phyloP scores from a whole-genome alignment of 1,139 yeast genomes.

The Kurtzmaniella quercitrusa region DNA sequence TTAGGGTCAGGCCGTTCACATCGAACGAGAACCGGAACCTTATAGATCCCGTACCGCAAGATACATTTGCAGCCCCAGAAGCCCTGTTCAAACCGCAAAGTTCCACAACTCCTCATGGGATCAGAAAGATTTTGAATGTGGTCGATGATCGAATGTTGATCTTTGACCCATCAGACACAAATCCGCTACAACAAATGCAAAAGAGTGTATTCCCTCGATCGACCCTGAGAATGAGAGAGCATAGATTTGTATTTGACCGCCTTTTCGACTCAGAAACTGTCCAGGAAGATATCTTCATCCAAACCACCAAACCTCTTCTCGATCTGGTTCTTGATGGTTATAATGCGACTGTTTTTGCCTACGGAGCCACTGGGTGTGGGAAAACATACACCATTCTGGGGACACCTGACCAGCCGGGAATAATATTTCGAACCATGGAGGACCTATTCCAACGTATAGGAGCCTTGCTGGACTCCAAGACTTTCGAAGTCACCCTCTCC shows the following conservation, averaged over 20 bases:
- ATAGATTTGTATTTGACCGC: slow-evolving; percentile 76
- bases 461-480: slow-evolving; percentile 47
- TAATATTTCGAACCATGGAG: slow-evolving; percentile 73
- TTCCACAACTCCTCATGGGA: slow-evolving; percentile 42
- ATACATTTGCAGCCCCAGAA: slow-evolving; percentile 49
- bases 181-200: slow-evolving; percentile 61
- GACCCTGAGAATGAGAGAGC: slow-evolving; percentile 61
- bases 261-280: slow-evolving; percentile 62
- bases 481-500: slow-evolving; percentile 60
- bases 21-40: slow-evolving; percentile 47
- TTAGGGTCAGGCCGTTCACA: slow-evolving; percentile 84
- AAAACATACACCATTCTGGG: slow-evolving; percentile 91
- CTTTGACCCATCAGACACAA: slow-evolving; percentile 83
- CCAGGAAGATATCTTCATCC: slow-evolving; percentile 64
- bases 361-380: slow-evolving; percentile 99
- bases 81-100: slow-evolving; percentile 40
- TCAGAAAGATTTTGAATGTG: slow-evolving; percentile 72
- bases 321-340: slow-evolving; percentile 78
- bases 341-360: slow-evolving; percentile 91
- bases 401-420: slow-evolving; percentile 68
- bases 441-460: slow-evolving; percentile 67
- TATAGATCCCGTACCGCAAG: slow-evolving; percentile 25
- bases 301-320: slow-evolving; percentile 68
- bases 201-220: slow-evolving; percentile 49
- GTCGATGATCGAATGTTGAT: slow-evolving; percentile 87